Conservation (phyloP, 1,284 basidiomycete species). For the Nidula niveotomentosa region DNA sequence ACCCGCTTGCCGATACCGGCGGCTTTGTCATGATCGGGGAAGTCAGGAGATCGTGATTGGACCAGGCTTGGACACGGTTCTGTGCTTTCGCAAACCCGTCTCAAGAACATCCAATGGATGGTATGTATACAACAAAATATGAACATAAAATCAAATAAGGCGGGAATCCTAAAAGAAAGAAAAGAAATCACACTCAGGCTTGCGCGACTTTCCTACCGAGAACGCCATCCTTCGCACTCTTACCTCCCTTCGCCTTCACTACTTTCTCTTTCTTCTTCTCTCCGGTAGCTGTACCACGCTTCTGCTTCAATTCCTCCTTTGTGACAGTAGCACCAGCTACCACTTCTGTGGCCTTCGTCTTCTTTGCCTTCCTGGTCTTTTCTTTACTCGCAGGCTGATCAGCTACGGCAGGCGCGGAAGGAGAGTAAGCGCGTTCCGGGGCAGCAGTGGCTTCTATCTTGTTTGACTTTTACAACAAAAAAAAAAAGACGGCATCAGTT, state of each 20-base stretch:
- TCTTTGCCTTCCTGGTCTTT: constrained; percentile 8
- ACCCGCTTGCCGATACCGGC: no score
- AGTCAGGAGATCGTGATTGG: no score
- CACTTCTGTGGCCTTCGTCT: constrained; percentile 12
- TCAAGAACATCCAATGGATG: no score
- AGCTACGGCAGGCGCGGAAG: constrained; percentile 1
- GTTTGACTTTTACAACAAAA: no score
- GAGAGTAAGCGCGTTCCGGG: neutral
- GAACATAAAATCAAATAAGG: no score
- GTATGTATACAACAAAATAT: no score
- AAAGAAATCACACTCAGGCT: constrained; percentile 14
- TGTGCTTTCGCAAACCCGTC: no score
- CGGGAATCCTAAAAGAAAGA: neutral
- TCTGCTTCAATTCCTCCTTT: neutral
- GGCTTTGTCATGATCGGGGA: no score
- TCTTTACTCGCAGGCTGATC: constrained; percentile 4
- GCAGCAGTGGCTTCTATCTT: no score
- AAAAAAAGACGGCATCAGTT: no score
- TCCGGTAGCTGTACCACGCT: constrained; percentile 31
- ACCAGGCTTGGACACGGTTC: no score
- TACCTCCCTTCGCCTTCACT: constrained; percentile 37
- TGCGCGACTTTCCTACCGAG: constrained; percentile 46
- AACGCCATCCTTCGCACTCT: constrained; percentile 53
- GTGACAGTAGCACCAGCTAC: constrained; percentile 6
- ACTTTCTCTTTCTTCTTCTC: constrained; percentile 66